Conservation (phyloP, 2,329 filamentous ascomycete genomes). For the Apiospora hydei region DNA sequence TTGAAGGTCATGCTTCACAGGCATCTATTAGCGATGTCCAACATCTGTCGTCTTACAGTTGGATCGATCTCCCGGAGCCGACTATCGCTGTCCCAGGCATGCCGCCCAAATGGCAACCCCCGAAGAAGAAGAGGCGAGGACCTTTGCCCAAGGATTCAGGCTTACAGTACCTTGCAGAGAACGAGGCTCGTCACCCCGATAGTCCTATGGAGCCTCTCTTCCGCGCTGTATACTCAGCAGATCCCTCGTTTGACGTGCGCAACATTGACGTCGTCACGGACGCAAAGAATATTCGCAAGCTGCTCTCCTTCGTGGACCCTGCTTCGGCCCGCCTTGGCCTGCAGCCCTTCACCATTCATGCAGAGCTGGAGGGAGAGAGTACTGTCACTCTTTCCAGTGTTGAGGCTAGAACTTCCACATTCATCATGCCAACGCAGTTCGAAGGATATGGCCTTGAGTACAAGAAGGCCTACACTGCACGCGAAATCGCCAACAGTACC, state of each 20-base stretch:
- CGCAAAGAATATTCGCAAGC: conserved; percentile 56
- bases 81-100: conserved; percentile 55
- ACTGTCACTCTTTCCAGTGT: conserved; percentile 49
- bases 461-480: conserved; percentile 51
- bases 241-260: conserved; percentile 49
- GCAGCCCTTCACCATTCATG: conserved; percentile 49
- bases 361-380: conserved; percentile 45
- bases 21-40: conserved; percentile 47
- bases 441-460: conserved; percentile 53
- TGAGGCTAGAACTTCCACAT: conserved; percentile 38
- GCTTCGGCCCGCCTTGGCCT: conserved; percentile 32
- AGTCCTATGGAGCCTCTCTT: conserved; percentile 56
- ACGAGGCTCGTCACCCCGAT: conserved; percentile 51
- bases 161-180: conserved; percentile 51
- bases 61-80: conserved; percentile 49
- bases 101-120: conserved; percentile 48
- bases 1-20: neutral
- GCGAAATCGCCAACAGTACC: conserved; percentile 45
- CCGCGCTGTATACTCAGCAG: conserved; percentile 47
- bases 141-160: conserved; percentile 48
- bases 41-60: conserved; percentile 58
- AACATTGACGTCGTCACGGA: conserved; percentile 52
- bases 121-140: conserved; percentile 30
- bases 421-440: conserved; percentile 46
- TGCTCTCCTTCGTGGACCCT: conserved; percentile 51